Base-by-base conservation (phyloP, 179 eudicot genomes). In the Kewa caespitosa region DNA sequence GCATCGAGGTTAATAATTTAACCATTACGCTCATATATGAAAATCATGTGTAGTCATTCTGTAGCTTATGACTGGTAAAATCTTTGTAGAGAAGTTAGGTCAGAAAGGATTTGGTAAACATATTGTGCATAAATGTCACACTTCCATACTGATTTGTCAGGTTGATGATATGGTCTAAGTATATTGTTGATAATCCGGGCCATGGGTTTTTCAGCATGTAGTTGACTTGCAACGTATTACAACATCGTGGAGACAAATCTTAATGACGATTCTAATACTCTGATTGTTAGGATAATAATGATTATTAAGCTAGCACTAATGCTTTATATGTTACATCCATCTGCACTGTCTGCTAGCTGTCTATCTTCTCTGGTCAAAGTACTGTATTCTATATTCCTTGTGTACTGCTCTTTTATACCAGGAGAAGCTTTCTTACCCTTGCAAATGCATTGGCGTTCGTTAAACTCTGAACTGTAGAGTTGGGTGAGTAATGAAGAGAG, bases 171-270 rank as follows among this genome's bases (percentile, higher is more conserved):
- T 46, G 54, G 8, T n/a, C n/a, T n/a, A n/a, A n/a, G n/a, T n/a
- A n/a, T n/a, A n/a, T n/a, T n/a, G n/a, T n/a, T n/a, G n/a, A n/a
- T n/a, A n/a, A n/a, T n/a, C n/a, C n/a, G n/a, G n/a, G n/a, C n/a
- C n/a, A n/a, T n/a, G n/a, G n/a, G n/a, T n/a, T n/a, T n/a, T n/a
- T n/a, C n/a, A n/a, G n/a, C n/a, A n/a, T n/a, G n/a, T n/a, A n/a
- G 63, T 75, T 75, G 72, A 66, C 78, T 18, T 75, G 70, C 46
- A 28, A 18, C 28, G 30, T 52, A 54, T 71, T 71, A 71, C 38
- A 28, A 69, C 31, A 25, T 50, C 73, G 60, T 48, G 57, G 43
- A 31, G 13, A 64, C 70, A 63, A 61, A 12, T 23, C 48, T 32
- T 63, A 70, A 13, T 63, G 46, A 63, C n/a, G 61, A 73, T 73